These are phyloP conservation scores for Trichocladium antarcticum DNA, from an alignment of 495 filamentous ascomycete genomes.

Conservation along the genomic window DNA sequence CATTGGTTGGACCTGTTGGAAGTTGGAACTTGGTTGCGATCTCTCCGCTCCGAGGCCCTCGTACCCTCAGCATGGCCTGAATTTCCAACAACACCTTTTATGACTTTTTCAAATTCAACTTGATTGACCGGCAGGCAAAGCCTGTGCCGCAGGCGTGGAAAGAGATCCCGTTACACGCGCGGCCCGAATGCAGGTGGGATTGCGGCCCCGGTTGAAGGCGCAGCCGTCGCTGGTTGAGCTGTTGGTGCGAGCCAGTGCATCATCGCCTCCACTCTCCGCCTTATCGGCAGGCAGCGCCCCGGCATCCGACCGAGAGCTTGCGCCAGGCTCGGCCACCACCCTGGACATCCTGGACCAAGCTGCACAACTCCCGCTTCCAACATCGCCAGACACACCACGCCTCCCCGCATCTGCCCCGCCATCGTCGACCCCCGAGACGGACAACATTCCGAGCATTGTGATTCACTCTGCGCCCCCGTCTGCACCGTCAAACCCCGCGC, in stretches of 20 bases:
- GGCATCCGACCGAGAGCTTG: slow-evolving; percentile 10
- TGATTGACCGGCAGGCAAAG: too few species aligned
- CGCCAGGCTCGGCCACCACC: neutral
- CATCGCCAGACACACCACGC: slow-evolving; percentile 32
- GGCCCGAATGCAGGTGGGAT: slow-evolving; percentile 24
- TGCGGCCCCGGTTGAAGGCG: slow-evolving; percentile 51
- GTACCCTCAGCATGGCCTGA: too few species aligned
- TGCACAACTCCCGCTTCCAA: slow-evolving; percentile 31
- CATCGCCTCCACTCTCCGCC: slow-evolving; percentile 18
- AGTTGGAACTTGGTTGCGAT: too few species aligned
- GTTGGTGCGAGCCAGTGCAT: slow-evolving; percentile 38
- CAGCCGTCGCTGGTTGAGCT: slow-evolving; percentile 66
- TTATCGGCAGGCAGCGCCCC: slow-evolving; percentile 16
- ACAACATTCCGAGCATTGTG: slow-evolving; percentile 13
- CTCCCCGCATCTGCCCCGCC: slow-evolving; percentile 22
- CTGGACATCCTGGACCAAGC: slow-evolving; percentile 17
- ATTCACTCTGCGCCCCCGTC: slow-evolving; percentile 19
- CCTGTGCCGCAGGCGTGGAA: too few species aligned
- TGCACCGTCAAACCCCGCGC: slow-evolving; percentile 18
- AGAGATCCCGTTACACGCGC: neutral
- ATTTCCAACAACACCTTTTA: too few species aligned
- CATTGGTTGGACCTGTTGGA: too few species aligned
- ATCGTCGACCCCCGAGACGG: slow-evolving; percentile 13
- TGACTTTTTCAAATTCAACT: too few species aligned
- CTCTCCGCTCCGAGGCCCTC: too few species aligned